Conservation (phyloP, 768 basidiomycete genomes). For the Tulasnella sp. region DNA sequence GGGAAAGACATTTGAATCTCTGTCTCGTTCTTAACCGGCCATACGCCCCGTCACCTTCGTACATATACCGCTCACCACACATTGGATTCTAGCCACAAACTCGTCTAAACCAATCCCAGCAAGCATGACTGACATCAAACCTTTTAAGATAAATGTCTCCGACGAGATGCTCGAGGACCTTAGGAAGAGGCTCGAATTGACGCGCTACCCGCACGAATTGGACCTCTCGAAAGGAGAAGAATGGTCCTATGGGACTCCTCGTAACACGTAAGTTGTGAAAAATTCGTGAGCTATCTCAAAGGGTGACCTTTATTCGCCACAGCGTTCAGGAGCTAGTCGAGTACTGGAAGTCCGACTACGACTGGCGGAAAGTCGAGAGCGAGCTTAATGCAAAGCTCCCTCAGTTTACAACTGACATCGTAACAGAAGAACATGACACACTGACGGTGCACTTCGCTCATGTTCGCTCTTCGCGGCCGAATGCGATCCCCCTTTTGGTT, state of each 20-base stretch:
- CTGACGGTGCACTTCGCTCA: conserved; percentile 23
- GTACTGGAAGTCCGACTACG: conserved; percentile 20
- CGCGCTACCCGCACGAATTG: conserved; percentile 23
- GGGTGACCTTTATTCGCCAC: background rate
- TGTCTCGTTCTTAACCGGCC: background rate
- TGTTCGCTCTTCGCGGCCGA: conserved; percentile 9
- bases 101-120: background rate
- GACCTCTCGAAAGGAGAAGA: conserved; percentile 15
- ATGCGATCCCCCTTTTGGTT: conserved; percentile 20
- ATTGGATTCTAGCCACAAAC: background rate
- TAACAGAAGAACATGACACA: conserved; percentile 12
- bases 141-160: conserved; percentile 19
- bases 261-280: background rate
- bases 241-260: conserved; percentile 25
- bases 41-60: background rate
- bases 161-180: conserved; percentile 21
- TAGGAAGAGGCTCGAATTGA: background rate
- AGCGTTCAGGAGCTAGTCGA: conserved; percentile 22
- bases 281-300: background rate
- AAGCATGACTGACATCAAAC: conserved; percentile 4
- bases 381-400: conserved; percentile 21
- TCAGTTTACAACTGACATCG: conserved; percentile 16
- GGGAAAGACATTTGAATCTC: background rate
- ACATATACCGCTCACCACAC: background rate
- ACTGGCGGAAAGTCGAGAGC: conserved; percentile 15